Conservation (phyloP, 2,329 filamentous ascomycete species). For the Pseudocercospora vitis region DNA sequence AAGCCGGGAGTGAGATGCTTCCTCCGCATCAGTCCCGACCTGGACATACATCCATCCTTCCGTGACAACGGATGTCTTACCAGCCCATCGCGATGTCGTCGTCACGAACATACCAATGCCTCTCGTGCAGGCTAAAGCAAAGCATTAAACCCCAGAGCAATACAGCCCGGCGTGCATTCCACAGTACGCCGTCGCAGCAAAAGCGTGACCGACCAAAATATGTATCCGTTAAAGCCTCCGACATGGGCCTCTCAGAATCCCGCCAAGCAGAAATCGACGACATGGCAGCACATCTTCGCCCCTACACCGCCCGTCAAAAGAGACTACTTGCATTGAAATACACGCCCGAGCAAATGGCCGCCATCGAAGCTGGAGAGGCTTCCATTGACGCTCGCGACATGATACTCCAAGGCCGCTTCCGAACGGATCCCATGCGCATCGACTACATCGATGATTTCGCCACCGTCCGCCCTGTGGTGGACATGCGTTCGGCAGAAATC, state of each 20-base stretch:
- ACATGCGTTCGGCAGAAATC: slow-evolving; percentile 50
- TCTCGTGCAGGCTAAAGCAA: slow-evolving; percentile 35
- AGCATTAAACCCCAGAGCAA: slow-evolving; percentile 19
- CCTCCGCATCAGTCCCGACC: too few species aligned
- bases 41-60: slow-evolving; percentile 10
- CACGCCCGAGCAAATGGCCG: slow-evolving; percentile 75
- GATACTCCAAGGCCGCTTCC: slow-evolving; percentile 67
- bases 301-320: slow-evolving; percentile 68
- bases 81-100: slow-evolving; percentile 26
- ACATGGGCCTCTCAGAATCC: slow-evolving; percentile 31
- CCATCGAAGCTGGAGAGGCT: slow-evolving; percentile 76
- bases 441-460: slow-evolving; percentile 82
- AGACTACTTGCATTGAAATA: slow-evolving; percentile 65
- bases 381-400: slow-evolving; percentile 74
- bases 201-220: slow-evolving; percentile 41
- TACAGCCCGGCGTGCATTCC: slow-evolving; percentile 41
- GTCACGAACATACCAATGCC: slow-evolving; percentile 35
- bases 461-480: slow-evolving; percentile 72
- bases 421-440: slow-evolving; percentile 70
- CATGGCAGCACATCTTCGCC: slow-evolving; percentile 30
- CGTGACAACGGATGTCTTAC: background rate
- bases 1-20: slow-evolving; percentile 10
- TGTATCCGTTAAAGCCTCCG: slow-evolving; percentile 46
- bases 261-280: slow-evolving; percentile 25
- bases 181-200: slow-evolving; percentile 42